phyloP scores from a whole-genome alignment of 202 grass and related monocot species.

The Schoenoplectus triqueter region DNA sequence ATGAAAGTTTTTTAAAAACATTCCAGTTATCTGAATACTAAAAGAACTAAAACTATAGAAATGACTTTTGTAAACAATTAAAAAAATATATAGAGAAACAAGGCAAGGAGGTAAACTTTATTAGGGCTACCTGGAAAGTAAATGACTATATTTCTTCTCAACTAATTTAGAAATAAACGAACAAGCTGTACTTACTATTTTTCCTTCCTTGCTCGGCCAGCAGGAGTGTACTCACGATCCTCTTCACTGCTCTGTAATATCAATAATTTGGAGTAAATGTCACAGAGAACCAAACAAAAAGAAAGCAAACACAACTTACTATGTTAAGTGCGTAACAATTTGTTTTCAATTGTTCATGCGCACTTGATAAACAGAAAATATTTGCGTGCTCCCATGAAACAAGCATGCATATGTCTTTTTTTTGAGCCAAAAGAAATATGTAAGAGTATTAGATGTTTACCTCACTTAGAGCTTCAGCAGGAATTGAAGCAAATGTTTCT shows the following conservation, averaged over 20 bases:
- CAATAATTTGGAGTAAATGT: conserved; percentile 44
- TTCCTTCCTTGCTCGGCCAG: conserved; percentile 85
- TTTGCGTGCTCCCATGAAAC: not conserved
- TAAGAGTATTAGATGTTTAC: conserved; percentile 44
- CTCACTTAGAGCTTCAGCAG: conserved; percentile 94
- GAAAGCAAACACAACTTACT: not conserved
- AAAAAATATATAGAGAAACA: not conserved
- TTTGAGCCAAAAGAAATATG: conserved; percentile 12
- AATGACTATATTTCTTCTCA: not conserved
- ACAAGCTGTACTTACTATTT: conserved; percentile 73
- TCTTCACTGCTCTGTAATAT: conserved; percentile 81
- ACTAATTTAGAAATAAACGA: conserved; percentile 22
- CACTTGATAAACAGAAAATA: not conserved
- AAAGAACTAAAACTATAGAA: conserved; percentile 39
- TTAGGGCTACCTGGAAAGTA: conserved; percentile 12
- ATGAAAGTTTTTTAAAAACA: conserved; percentile 40
- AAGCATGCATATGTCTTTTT: not conserved
- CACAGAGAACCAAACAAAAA: not conserved
- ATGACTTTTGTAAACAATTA: conserved; percentile 33
- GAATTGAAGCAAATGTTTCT: conserved; percentile 86
- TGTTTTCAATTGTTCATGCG: not conserved
- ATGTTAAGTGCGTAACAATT: not conserved
- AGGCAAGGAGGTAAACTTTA: conserved; percentile 11
- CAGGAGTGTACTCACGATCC: conserved; percentile 77
- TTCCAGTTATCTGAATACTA: conserved; percentile 18